Conservation (phyloP, 2,329 filamentous ascomycete species). For the Lasiodiplodia hormozganensis region DNA sequence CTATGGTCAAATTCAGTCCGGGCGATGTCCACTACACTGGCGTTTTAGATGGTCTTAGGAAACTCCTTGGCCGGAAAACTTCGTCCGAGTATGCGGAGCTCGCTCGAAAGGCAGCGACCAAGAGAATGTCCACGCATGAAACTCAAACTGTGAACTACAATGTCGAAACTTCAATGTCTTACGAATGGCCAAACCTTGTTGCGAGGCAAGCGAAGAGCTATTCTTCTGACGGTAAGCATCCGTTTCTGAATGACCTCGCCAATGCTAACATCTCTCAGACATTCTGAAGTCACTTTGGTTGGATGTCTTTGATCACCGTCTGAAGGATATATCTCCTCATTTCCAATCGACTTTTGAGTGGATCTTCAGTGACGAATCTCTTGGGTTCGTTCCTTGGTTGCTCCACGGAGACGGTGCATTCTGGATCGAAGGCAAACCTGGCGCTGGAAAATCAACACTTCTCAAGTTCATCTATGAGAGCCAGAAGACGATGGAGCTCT, state of each 20-base stretch:
- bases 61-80: no score
- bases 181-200: no score
- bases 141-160: no score
- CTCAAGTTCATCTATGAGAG: constrained; percentile 40
- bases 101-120: no score
- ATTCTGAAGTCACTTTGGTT: neutral
- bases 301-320: neutral
- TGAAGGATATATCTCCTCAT: neutral
- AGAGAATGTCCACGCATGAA: no score
- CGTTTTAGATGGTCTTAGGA: no score
- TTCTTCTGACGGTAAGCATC: neutral
- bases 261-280: neutral
- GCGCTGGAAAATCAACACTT: constrained; percentile 56
- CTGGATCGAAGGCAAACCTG: constrained; percentile 54
- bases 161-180: no score
- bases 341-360: constrained; percentile 1
- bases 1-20: neutral
- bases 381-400: neutral
- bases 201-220: neutral
- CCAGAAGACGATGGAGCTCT: constrained; percentile 34
- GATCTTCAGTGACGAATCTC: neutral
- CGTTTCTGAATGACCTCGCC: neutral
- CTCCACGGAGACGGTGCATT: neutral
- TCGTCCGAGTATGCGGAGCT: no score
- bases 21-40: neutral